Base-by-base conservation (phyloP, 495 filamentous ascomycete genomes). In the Schizothecium vesticola region DNA sequence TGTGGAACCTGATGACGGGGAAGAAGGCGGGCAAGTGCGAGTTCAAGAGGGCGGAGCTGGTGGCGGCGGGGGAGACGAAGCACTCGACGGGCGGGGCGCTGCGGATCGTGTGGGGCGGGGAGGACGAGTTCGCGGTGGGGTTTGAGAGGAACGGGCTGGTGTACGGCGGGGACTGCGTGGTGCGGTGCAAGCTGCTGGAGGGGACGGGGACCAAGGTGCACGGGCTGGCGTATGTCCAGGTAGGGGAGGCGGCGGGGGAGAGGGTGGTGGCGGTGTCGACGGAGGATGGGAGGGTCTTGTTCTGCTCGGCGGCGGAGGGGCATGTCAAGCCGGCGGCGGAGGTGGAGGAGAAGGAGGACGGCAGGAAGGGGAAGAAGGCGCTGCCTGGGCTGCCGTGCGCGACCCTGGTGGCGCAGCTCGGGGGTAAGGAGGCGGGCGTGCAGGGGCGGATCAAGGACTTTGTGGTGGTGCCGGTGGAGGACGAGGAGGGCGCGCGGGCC, bases 1-100 rank as follows among this genome's bases (percentile, higher is more conserved):
- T 98, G 69, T 99, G 95, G 95, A 98, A 99, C 73, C 74, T 99
- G 61, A 92, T 97, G 72, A 98, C 95, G 28, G 96, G 94, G 3
- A 96, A 93, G 83, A 97, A 96, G 78, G 92, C 92, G 21, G 91
- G 93, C 21, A 94, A 97, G 59, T 78, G 98, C 72, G 94, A 90
- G 73, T 97, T 98, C 72, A 85, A 82, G 69, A 82, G 84, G 67
- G 86, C 88, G 1, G 81, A 91, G 67, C 78, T 97, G 65, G 80
- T 83, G 59, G 85, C 89, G 69, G 85, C 90, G 43, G 91, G 90
- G 19, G 93, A 96, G 79, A 85, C 87, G n/a, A 87, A 84, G 75
- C 88, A 86, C 78, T 87, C 87, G 56, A 87, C 86, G 66, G 93
- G 94, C 10, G 95, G 98, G 76, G 94, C 93, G n/a, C 82, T 88